Evolutionary conservation across 208 protist species (phyloP).

Genomic region (Acanthamoeba sp.): DNA sequence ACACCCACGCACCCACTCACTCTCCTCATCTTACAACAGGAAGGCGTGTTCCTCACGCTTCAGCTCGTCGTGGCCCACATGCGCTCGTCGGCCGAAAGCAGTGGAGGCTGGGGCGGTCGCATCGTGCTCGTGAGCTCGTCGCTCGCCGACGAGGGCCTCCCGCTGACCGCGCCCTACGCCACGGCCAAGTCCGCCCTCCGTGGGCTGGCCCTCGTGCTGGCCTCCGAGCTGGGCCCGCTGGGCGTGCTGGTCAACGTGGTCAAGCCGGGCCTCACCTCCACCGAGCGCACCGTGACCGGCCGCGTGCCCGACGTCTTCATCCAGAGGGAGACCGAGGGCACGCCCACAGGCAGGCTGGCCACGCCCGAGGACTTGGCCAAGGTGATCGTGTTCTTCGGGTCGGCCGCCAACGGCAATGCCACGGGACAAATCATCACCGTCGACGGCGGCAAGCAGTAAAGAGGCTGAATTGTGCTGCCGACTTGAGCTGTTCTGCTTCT

Average conservation of each 20-base stretch:
- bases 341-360: neutral
- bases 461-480: no score
- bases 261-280: neutral
- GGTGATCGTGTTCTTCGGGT: slow-evolving; percentile 35
- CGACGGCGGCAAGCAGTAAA: neutral
- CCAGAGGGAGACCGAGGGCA: neutral
- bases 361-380: neutral
- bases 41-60: neutral
- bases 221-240: neutral
- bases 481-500: no score
- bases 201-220: neutral
- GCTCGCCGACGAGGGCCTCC: neutral
- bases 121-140: slow-evolving; percentile 19
- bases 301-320: neutral
- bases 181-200: slow-evolving; percentile 43
- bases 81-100: neutral
- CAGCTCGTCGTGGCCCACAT: slow-evolving; percentile 1
- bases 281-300: neutral
- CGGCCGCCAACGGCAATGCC: slow-evolving; percentile 14
- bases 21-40: neutral
- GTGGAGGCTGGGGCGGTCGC: neutral
- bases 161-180: neutral
- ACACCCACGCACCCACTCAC: neutral
- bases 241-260: slow-evolving; percentile 45
- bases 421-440: neutral